These are phyloP conservation scores for Eremochloa ophiuroides DNA, from an alignment of 176 grass and related monocot species.

Conservation along the genomic window DNA sequence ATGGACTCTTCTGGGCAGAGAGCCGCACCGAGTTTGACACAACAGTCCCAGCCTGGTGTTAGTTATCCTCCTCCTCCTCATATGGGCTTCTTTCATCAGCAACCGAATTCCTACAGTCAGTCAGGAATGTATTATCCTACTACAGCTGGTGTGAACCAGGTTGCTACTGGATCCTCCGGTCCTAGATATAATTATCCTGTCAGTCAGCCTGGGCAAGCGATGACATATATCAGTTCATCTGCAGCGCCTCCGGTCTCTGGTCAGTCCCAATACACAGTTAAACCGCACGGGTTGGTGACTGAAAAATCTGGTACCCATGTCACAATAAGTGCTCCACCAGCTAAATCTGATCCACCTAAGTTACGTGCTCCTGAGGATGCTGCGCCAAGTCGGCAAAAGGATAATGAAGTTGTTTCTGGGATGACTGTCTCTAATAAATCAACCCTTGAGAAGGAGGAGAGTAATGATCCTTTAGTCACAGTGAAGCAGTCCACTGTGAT, in stretches of 20 bases:
- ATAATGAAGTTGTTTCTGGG: slow-evolving; percentile 32
- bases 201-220: slow-evolving; percentile 40
- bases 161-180: slow-evolving; percentile 54
- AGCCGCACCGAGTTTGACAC: slow-evolving; percentile 41
- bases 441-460: slow-evolving; percentile 34
- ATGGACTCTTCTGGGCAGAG: slow-evolving; percentile 52
- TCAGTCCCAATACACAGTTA: slow-evolving; percentile 32
- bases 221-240: slow-evolving; percentile 42
- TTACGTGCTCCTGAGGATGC: slow-evolving; percentile 29
- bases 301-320: slow-evolving; percentile 44
- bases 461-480: slow-evolving; percentile 8
- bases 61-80: slow-evolving; percentile 35
- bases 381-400: slow-evolving; percentile 22
- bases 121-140: slow-evolving; percentile 48
- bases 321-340: slow-evolving; percentile 43
- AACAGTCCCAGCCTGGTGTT: slow-evolving; percentile 49
- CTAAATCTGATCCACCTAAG: slow-evolving; percentile 53
- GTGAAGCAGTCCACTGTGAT: slow-evolving; percentile 26
- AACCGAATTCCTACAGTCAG: slow-evolving; percentile 43
- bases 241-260: slow-evolving; percentile 16
- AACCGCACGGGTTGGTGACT: slow-evolving; percentile 19
- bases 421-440: slow-evolving; percentile 15
- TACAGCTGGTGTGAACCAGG: slow-evolving; percentile 41
- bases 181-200: slow-evolving; percentile 51
- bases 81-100: slow-evolving; percentile 48